These are phyloP conservation scores for Crepidotus sp. DNA, from an alignment of 1,284 basidiomycete species.

Conservation along the genomic window DNA sequence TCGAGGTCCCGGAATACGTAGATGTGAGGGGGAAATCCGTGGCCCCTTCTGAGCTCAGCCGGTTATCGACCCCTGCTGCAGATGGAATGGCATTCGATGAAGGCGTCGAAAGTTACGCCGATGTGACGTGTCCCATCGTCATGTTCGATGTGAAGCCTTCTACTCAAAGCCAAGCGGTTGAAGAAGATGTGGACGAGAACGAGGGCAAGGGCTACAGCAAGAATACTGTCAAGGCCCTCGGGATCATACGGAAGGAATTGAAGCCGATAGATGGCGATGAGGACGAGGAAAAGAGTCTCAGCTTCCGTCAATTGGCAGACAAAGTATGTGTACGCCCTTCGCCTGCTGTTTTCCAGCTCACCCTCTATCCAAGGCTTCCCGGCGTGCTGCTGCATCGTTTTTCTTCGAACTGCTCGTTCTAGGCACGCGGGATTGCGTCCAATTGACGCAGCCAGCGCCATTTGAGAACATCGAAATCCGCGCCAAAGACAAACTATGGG, in stretches of 20 bases:
- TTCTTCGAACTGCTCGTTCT: slow-evolving; percentile 97
- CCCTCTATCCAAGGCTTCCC: slow-evolving; percentile 57
- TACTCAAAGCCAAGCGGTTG: slow-evolving; percentile 33
- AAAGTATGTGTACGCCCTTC: slow-evolving; percentile 42
- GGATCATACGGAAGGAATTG: slow-evolving; percentile 74
- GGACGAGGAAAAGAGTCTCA: slow-evolving; percentile 49
- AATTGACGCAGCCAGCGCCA: slow-evolving; percentile 61
- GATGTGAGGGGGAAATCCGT: slow-evolving; percentile 35
- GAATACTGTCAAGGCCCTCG: slow-evolving; percentile 85
- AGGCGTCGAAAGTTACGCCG: slow-evolving; percentile 54
- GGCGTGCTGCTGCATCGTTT: slow-evolving; percentile 88
- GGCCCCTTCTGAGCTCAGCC: slow-evolving; percentile 48
- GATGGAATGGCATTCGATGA: slow-evolving; percentile 45
- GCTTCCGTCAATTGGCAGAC: slow-evolving; percentile 66
- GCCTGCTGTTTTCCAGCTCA: slow-evolving; percentile 6
- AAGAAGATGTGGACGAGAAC: slow-evolving; percentile 30
- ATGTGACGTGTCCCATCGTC: slow-evolving; percentile 70
- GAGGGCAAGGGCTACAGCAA: slow-evolving; percentile 76
- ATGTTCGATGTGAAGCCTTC: slow-evolving; percentile 67
- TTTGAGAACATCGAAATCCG: slow-evolving; percentile 85
- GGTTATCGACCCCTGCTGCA: slow-evolving; percentile 59
- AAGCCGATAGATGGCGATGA: slow-evolving; percentile 43
- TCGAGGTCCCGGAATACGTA: slow-evolving; percentile 39
- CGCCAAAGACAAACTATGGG: slow-evolving; percentile 81
- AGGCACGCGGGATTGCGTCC: slow-evolving; percentile 85